Evolutionary conservation across 108 stramenopile genomes (phyloP), one percentile per base, ranked within the genome.

Genomic region (Bacterosira constricta): DNA sequence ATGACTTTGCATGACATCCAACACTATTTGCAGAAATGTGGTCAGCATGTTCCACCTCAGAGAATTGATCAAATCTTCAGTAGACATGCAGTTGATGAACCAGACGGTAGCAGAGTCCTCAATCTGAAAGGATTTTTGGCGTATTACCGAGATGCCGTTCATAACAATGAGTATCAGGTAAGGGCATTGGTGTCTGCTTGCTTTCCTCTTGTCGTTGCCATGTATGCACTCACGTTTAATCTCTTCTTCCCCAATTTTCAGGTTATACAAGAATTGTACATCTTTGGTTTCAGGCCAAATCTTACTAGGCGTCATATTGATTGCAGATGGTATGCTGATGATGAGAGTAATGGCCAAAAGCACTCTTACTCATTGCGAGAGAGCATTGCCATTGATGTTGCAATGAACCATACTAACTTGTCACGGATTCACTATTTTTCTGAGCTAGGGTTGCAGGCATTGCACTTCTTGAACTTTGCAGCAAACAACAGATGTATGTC

Each of bases 91-190:
- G 54, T 80, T 31, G 66, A 80, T 32, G 71, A 80, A 34, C 61
- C 66, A 17, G 71, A 63, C 20, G 79, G 62, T 12, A 70, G 60
- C 29, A 88, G 87, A 68, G 77, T 82, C 17, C 66, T 98, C 21
- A 91, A 69, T 54, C 64, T 88, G 12, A 83, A 90, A 8, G 97
- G 96, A 35, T 98, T 98, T 61, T 83, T 97, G 15, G 84, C 82
- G 6, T 96, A 96, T 71, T 97, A 97, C 80, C 69, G 83, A 36
- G 92, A 96, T 45, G 71, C 69, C 3, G 81, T 86, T 4, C 86
- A 88, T 56, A 77, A 62, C 18, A 82, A 85, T 59, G 92, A 94
- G 29, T 32, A 39, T 17, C 58, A 82, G 63, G 92, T 84, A 63
- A 73, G 89, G 82, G 13, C 17, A 41, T 10, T 26, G 4, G 1